phyloP scores from a whole-genome alignment of 106 monocot species.

The Dendrobium nobile region DNA sequence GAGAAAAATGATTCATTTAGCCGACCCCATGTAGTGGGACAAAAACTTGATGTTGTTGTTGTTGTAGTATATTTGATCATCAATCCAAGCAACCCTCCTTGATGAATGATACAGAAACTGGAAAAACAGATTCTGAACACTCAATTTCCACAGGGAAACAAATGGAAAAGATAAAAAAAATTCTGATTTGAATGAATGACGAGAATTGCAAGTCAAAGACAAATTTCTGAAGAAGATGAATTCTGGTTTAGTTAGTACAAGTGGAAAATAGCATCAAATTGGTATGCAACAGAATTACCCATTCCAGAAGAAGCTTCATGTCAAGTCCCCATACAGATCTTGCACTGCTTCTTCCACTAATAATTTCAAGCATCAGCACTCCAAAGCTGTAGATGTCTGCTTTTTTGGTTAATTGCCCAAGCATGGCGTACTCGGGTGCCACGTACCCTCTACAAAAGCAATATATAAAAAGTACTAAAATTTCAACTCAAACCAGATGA shows the following conservation, averaged over 20 bases:
- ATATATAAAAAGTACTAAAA: background rate
- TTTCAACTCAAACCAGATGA: too few species aligned
- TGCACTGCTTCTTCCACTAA: slow-evolving; percentile 31
- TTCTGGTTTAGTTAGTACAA: background rate
- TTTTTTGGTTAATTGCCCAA: slow-evolving; percentile 53
- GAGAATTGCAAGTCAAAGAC: too few species aligned
- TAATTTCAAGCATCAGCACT: slow-evolving; percentile 43
- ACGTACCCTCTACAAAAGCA: slow-evolving; percentile 32
- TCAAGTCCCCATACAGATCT: slow-evolving; percentile 29
- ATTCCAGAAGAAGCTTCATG: slow-evolving; percentile 41
- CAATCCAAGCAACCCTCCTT: too few species aligned
- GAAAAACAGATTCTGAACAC: too few species aligned
- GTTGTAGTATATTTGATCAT: background rate
- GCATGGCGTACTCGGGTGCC: slow-evolving; percentile 58
- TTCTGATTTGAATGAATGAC: too few species aligned
- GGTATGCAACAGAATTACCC: slow-evolving; percentile 21
- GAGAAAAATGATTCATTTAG: too few species aligned
- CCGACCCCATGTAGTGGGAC: too few species aligned
- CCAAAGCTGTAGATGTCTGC: slow-evolving; percentile 63
- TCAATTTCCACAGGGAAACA: too few species aligned
- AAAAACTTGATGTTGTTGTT: too few species aligned
- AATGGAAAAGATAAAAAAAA: too few species aligned
- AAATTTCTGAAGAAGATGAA: background rate
- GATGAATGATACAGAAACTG: too few species aligned
- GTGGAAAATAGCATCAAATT: background rate